Base-by-base conservation (phyloP, 202 grass and related monocot species). In the Setaria viridis region DNA sequence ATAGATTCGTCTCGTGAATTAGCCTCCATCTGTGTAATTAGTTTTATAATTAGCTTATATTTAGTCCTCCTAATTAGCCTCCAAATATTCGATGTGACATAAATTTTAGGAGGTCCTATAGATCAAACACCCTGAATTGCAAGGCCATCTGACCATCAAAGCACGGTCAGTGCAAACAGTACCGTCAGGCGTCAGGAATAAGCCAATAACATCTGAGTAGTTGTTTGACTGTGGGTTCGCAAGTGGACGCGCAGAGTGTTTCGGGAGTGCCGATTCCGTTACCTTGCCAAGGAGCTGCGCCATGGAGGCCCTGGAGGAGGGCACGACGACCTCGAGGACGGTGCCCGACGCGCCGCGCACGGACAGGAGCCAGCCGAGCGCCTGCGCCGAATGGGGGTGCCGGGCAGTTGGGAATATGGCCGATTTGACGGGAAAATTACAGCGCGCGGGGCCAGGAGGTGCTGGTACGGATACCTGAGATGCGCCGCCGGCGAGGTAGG, bases 321-420 rank as follows among this genome's bases (percentile, higher is more conserved):
- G 93, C 21, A 99, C 93, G 67, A 94, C 90, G 76, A 90, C 93
- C 82, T 99, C 96, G 81, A 99, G 96, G 85, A 99, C 70, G 54
- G 90, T 94, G 82, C 82, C 76, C 14, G 96, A 95, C 21, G 93
- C 93, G 41, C 93, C 91, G 25, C 91, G 91, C 70, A 95, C 80
- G 51, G 91, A 98, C 63, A 98, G 89, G 78, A 98, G 75, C 95
- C 95, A 98, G 7, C 89, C 89, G 66, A 94, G 74, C 63, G 90
- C 85, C 90, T 90, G 93, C 82, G 50, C 33, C 50, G 32, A 77
- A 64, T 72, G 11, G 13, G 16, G 41, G 15, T 12, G 25, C 55
- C 41, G 50, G 78, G 12, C 58, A 50, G 66, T 77, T 87, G 76
- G 25, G 70, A 32, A 64, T 67, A 4, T 30, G 45, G 48, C 71